A percentile compares a stretch with the other conserved stretches of the same genome.
These are phyloP conservation scores for Chlorociboria aeruginascens DNA, from an alignment of 495 filamentous ascomycete species.

Conservation along the genomic window DNA sequence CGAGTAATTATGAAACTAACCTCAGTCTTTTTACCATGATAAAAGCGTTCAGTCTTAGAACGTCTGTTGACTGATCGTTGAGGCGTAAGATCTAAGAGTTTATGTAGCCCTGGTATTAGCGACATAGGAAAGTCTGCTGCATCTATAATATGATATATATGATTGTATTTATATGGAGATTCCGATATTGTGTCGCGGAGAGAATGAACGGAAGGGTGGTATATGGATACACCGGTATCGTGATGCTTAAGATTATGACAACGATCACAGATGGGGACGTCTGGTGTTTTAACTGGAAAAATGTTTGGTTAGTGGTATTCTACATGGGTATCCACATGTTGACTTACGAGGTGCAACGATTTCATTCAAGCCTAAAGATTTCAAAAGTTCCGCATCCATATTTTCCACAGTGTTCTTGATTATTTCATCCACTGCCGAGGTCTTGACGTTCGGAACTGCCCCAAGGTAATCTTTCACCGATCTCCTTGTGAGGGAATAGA, in stretches of 20 bases:
- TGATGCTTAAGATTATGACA: slow-evolving; percentile 77
- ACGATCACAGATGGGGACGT: slow-evolving; percentile 60
- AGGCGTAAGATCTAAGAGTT: slow-evolving; percentile 45
- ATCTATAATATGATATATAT: slow-evolving; percentile 95
- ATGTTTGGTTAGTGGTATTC: not conserved
- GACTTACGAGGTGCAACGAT: not conserved
- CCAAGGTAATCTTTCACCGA: slow-evolving; percentile 33
- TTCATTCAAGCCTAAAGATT: slow-evolving; percentile 4
- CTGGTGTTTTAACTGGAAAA: slow-evolving; percentile 3
- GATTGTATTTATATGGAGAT: slow-evolving; percentile 77
- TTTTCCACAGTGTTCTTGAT: slow-evolving; percentile 24
- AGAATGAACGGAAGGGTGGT: slow-evolving; percentile 65
- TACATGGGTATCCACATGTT: too few species aligned
- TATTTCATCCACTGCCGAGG: slow-evolving; percentile 15
- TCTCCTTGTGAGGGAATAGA: slow-evolving; percentile 50
- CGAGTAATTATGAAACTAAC: slow-evolving; percentile 85
- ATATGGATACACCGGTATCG: slow-evolving; percentile 50
- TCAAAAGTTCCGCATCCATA: slow-evolving; percentile 4
- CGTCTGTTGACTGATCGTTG: slow-evolving; percentile 69
- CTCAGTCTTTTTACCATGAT: slow-evolving; percentile 47
- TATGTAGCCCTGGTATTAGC: slow-evolving; percentile 48
- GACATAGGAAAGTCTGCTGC: slow-evolving; percentile 96
- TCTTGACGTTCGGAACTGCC: slow-evolving; percentile 12
- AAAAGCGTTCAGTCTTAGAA: slow-evolving; percentile 48
- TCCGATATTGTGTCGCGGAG: slow-evolving; percentile 73